Conservation (phyloP, 2,329 filamentous ascomycete species). For the Trichoderma guizhouense region DNA sequence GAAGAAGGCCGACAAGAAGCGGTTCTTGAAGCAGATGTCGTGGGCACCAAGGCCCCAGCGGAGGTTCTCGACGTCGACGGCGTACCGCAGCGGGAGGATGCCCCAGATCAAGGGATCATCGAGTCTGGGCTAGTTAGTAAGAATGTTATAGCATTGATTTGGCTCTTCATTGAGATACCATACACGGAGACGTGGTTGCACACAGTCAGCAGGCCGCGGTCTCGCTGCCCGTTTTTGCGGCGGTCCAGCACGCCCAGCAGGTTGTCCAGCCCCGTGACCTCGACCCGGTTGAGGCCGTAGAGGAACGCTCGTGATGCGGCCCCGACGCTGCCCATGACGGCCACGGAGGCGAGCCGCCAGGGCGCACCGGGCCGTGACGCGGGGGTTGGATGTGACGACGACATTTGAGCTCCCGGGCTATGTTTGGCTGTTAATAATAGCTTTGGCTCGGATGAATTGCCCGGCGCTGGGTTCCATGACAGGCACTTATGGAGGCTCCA, state of each 20-base stretch:
- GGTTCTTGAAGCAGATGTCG: constrained; percentile 90
- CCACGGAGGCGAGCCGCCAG: constrained; percentile 71
- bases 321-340: constrained; percentile 71
- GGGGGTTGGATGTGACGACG: constrained; percentile 23
- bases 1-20: constrained; percentile 75
- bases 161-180: neutral
- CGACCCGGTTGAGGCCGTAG: constrained; percentile 67
- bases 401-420: constrained; percentile 16
- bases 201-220: constrained; percentile 76
- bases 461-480: constrained; percentile 5
- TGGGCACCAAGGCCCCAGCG: constrained; percentile 90
- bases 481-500: neutral
- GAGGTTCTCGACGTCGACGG: constrained; percentile 68
- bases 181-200: constrained; percentile 44
- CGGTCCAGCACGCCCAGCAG: constrained; percentile 75
- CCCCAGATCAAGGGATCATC: constrained; percentile 97
- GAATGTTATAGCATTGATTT: neutral
- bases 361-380: constrained; percentile 53
- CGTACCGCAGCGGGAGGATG: constrained; percentile 71
- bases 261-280: constrained; percentile 70
- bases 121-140: constrained; percentile 52
- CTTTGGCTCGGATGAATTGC: neutral
- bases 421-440: neutral
- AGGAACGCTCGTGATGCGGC: constrained; percentile 71
- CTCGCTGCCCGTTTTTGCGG: constrained; percentile 61